Evolutionary conservation across 2,329 filamentous ascomycete genomes (phyloP).

Genomic region (Allantophomopsis lycopodina): DNA sequence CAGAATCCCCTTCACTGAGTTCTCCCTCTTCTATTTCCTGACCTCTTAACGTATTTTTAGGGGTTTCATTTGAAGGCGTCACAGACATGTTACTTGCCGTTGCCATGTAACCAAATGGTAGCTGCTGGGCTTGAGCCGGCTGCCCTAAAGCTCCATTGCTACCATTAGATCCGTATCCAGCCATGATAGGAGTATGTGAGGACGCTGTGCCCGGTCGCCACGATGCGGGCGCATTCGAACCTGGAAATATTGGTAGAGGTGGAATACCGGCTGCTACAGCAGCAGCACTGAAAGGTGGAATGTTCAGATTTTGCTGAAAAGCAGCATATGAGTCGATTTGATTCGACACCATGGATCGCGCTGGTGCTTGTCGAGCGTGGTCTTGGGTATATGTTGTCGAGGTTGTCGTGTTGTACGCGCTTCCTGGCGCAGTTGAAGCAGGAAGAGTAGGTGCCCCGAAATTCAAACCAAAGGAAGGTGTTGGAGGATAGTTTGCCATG

Average conservation of each 20-base stretch:
- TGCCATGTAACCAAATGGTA: too few species aligned
- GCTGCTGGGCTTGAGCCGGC: too few species aligned
- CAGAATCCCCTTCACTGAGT: slow-evolving; percentile 54
- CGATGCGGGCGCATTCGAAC: slow-evolving; percentile 14
- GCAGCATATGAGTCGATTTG: slow-evolving; percentile 7
- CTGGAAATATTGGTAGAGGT: slow-evolving; percentile 15
- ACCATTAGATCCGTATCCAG: not conserved
- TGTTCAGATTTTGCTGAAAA: slow-evolving; percentile 14
- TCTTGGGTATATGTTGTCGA: too few species aligned
- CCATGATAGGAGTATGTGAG: slow-evolving; percentile 7
- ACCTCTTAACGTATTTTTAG: too few species aligned
- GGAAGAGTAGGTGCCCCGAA: slow-evolving; percentile 4
- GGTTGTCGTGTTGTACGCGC: slow-evolving; percentile 8
- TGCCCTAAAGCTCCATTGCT: too few species aligned
- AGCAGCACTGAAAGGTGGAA: slow-evolving; percentile 12
- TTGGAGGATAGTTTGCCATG: slow-evolving; percentile 33
- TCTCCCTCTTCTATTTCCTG: slow-evolving; percentile 50
- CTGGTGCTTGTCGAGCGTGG: slow-evolving; percentile 2
- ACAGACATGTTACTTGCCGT: too few species aligned
- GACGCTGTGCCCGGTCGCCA: slow-evolving; percentile 10
- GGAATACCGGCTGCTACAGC: slow-evolving; percentile 12
- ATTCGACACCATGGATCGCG: slow-evolving; percentile 8
- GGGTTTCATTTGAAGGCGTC: too few species aligned
- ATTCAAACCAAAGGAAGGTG: slow-evolving; percentile 24
- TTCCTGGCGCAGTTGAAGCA: too few species aligned